These are phyloP conservation scores for Xerocomus minutiporus DNA, from an alignment of 1,284 basidiomycete species.

Conservation along the genomic window DNA sequence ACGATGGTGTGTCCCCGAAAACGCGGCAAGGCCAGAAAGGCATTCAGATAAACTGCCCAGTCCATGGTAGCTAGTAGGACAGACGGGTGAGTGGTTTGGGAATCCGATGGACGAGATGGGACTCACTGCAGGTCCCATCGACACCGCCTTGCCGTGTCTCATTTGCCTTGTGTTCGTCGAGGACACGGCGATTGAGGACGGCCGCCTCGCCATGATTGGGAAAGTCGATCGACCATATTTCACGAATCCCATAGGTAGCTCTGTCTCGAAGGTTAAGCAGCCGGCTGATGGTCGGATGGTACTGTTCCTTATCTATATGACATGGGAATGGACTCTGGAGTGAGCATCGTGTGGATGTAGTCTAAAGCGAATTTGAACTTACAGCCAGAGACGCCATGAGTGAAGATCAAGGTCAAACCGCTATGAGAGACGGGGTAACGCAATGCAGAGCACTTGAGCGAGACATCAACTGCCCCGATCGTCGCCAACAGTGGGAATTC, in stretches of 20 bases:
- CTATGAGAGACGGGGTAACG: conserved; percentile 25
- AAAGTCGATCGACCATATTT: conserved; percentile 52
- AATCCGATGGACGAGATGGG: not conserved
- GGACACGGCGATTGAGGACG: conserved; percentile 37
- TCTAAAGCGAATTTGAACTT: not conserved
- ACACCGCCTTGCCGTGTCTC: not conserved
- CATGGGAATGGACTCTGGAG: not conserved
- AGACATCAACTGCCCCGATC: conserved; percentile 10
- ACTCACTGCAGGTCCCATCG: conserved; percentile 24
- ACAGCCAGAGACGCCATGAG: conserved; percentile 30
- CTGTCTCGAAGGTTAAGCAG: conserved; percentile 35
- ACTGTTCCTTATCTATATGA: conserved; percentile 49
- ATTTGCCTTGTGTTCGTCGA: conserved; percentile 31
- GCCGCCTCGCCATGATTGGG: conserved; percentile 53
- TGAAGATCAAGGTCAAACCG: conserved; percentile 26
- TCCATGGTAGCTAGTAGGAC: conserved; percentile 20
- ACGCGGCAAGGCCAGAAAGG: conserved; percentile 23
- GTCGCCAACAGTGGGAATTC: conserved; percentile 15
- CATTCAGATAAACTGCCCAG: conserved; percentile 20
- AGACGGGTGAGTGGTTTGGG: not conserved
- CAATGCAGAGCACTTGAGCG: conserved; percentile 22
- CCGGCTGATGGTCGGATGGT: conserved; percentile 42
- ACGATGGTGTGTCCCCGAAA: conserved; percentile 23
- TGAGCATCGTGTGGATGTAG: too few relatives aligned
- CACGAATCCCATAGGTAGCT: conserved; percentile 35